Percentiles rank a stretch among this genome's conserved stretches.
These are phyloP conservation scores for Gossypium lobatum DNA, from an alignment of 441 rosid species.

Conservation along the genomic window DNA sequence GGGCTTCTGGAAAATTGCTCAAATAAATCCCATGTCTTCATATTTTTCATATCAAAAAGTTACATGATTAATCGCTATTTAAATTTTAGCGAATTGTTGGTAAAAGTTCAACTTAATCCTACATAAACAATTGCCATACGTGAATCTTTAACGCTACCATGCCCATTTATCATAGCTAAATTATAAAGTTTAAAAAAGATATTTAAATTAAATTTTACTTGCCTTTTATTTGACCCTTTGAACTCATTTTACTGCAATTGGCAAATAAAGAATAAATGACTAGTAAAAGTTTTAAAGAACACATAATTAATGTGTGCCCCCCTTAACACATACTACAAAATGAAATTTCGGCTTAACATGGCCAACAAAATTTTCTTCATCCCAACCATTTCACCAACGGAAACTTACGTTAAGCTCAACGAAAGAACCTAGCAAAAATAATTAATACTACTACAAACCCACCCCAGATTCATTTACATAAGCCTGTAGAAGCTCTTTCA, in stretches of 20 bases:
- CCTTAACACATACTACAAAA: background rate
- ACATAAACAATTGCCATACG: no score
- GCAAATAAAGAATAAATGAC: background rate
- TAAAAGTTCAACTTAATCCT: no score
- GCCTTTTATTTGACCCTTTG: background rate
- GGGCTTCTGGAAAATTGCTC: background rate
- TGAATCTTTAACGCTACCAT: no score
- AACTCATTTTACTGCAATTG: background rate
- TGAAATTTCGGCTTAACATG: background rate
- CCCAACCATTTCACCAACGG: background rate
- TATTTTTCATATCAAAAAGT: no score
- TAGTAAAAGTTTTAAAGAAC: background rate
- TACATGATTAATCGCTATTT: no score
- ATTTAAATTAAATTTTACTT: background rate
- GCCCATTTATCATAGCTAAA: no score
- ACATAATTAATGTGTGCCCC: background rate
- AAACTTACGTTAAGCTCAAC: background rate
- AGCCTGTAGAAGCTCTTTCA: background rate
- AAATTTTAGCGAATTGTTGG: no score
- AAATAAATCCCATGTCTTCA: no score
- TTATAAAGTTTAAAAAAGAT: no score
- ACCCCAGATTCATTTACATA: background rate
- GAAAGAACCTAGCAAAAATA: background rate
- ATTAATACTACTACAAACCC: background rate
- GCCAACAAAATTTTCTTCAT: background rate